Percentiles rank a stretch among this genome's conserved stretches.
phyloP scores from a whole-genome alignment of 768 basidiomycete species.

The Suillus fuscotomentosus region DNA sequence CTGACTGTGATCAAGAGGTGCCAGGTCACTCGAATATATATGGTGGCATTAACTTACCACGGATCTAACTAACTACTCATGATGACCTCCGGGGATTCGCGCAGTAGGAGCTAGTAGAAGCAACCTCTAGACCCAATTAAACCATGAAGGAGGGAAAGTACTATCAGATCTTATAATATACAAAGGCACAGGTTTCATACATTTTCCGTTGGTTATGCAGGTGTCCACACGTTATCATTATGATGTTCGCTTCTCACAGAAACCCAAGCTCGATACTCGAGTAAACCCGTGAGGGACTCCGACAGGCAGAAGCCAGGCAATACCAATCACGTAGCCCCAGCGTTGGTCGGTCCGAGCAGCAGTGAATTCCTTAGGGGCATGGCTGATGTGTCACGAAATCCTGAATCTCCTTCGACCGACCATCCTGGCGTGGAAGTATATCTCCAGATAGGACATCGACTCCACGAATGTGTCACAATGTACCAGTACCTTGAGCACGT shows the following conservation, averaged over 20 bases:
- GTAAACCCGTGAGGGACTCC: not conserved
- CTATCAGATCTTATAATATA: not conserved
- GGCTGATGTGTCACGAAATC: not conserved
- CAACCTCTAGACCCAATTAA: not conserved
- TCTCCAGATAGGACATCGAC: not conserved
- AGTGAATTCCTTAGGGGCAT: not conserved
- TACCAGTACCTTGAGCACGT: not conserved
- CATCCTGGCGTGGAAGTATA: not conserved
- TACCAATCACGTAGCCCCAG: not conserved
- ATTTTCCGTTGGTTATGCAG: not conserved
- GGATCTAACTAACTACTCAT: not conserved
- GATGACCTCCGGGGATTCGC: not conserved
- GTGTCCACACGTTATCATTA: not conserved
- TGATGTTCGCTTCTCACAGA: not conserved
- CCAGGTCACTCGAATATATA: not conserved
- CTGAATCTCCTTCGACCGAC: not conserved
- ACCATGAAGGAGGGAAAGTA: not conserved
- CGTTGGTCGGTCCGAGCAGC: not conserved
- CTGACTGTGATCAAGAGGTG: not conserved
- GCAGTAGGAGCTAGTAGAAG: not conserved
- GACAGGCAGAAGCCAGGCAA: not conserved
- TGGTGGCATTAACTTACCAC: not conserved
- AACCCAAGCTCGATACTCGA: not conserved
- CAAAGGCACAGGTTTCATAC: not conserved
- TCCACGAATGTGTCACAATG: not conserved